phyloP scores from a whole-genome alignment of 1,284 basidiomycete genomes.

The Ustilago esculenta region DNA sequence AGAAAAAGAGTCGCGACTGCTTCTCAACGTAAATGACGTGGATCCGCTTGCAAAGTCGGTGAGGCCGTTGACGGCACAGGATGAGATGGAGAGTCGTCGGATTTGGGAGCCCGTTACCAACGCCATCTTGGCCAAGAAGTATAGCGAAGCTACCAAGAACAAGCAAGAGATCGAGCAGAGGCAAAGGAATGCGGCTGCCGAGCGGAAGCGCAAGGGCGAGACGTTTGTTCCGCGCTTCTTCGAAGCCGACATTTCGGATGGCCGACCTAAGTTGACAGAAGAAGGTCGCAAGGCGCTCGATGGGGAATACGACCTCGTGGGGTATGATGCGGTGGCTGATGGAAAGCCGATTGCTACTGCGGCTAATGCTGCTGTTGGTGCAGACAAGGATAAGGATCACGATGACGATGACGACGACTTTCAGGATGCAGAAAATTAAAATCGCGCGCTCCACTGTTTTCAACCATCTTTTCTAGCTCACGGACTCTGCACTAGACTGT shows the following conservation, averaged over 20 bases:
- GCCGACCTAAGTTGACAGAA: conserved; percentile 77
- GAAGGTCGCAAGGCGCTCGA: conserved; percentile 65
- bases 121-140: conserved; percentile 83
- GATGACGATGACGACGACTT: conserved; percentile 44
- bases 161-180: conserved; percentile 64
- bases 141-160: conserved; percentile 67
- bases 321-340: conserved; percentile 27
- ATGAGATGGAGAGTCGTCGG: conserved; percentile 82
- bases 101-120: conserved; percentile 82
- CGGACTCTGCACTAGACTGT: neutral
- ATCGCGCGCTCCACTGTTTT: neutral
- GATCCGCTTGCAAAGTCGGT: conserved; percentile 84
- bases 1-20: conserved; percentile 74
- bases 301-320: conserved; percentile 52
- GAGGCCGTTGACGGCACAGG: conserved; percentile 81
- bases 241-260: conserved; percentile 77
- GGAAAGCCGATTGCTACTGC: neutral
- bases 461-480: neutral
- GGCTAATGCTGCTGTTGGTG: neutral
- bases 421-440: conserved; percentile 40
- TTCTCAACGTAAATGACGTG: conserved; percentile 82
- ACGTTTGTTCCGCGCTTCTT: conserved; percentile 79
- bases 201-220: conserved; percentile 53
- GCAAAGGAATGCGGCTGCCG: conserved; percentile 57
- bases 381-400: conserved; percentile 1